phyloP scores from a whole-genome alignment of 2,329 filamentous ascomycete species.

The Neoarthrinium moseri region DNA sequence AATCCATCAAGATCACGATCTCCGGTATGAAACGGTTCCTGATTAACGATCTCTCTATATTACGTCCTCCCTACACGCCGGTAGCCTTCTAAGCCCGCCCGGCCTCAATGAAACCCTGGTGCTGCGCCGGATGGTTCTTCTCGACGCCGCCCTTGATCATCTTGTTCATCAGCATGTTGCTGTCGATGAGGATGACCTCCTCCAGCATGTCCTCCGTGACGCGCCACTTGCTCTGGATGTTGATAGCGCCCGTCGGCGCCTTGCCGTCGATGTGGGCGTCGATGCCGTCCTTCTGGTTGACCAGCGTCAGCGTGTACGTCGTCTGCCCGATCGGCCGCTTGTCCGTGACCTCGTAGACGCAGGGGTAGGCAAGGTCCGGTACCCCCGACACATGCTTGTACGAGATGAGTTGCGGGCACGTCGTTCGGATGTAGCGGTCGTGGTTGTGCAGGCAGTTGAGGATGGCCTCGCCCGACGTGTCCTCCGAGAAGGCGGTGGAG shows the following conservation, averaged over 20 bases:
- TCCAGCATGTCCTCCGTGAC: slow-evolving; percentile 16
- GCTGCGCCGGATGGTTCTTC: slow-evolving; percentile 22
- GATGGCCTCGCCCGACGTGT: slow-evolving; percentile 17
- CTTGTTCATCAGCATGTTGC: slow-evolving; percentile 25
- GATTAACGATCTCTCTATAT: no score
- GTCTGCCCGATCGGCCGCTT: slow-evolving; percentile 39
- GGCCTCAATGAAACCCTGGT: slow-evolving; percentile 16
- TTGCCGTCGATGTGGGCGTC: slow-evolving; percentile 23
- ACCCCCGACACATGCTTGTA: slow-evolving; percentile 16
- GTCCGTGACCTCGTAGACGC: slow-evolving; percentile 24
- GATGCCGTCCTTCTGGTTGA: slow-evolving; percentile 21
- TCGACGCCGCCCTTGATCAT: slow-evolving; percentile 27
- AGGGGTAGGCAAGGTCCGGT: slow-evolving; percentile 12
- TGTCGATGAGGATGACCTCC: slow-evolving; percentile 25
- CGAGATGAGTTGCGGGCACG: slow-evolving; percentile 22
- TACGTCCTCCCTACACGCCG: no score
- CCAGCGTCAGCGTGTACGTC: slow-evolving; percentile 24
- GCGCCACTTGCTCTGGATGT: slow-evolving; percentile 12
- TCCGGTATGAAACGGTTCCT: no score
- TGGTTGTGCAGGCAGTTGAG: slow-evolving; percentile 43
- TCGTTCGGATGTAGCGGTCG: slow-evolving; percentile 33
- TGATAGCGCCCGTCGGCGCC: slow-evolving; percentile 22
- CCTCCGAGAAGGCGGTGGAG: slow-evolving; percentile 32
- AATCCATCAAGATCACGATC: no score
- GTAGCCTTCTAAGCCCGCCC: not conserved